A percentile compares a stretch with the other conserved stretches of the same genome.
phyloP scores from a whole-genome alignment of 805 yeast genomes.

The Metahyphopichia silvanorum region DNA sequence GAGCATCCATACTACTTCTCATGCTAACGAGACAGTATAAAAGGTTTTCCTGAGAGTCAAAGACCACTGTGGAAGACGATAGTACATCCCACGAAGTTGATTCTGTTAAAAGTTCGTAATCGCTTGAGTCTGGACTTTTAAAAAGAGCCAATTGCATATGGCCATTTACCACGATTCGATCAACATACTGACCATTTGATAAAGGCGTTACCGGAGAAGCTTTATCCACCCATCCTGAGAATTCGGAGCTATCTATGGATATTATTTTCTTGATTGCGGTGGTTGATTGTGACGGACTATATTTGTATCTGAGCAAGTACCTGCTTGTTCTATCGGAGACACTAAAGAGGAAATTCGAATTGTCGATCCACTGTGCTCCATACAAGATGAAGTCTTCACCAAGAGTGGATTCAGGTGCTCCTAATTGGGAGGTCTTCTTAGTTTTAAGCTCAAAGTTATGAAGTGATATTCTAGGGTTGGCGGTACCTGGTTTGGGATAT shows the following conservation, averaged over 20 bases:
- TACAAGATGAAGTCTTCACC: constrained; percentile 55
- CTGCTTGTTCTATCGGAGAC: constrained; percentile 64
- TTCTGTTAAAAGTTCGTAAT: constrained; percentile 46
- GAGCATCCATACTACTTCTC: constrained; percentile 77
- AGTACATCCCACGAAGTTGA: constrained; percentile 83
- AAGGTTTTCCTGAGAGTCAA: constrained; percentile 38
- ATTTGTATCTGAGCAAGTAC: constrained; percentile 46
- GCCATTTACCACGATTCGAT: constrained; percentile 54
- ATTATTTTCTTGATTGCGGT: constrained; percentile 24
- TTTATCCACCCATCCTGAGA: constrained; percentile 63
- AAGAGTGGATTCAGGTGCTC: constrained; percentile 3
- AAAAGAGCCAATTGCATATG: constrained; percentile 77
- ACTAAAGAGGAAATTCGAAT: constrained; percentile 50
- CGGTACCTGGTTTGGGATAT: constrained; percentile 73
- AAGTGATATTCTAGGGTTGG: constrained; percentile 53
- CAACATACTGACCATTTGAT: constrained; percentile 60
- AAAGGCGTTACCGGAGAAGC: constrained; percentile 13
- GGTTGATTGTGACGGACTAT: constrained; percentile 25
- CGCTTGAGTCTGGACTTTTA: constrained; percentile 49
- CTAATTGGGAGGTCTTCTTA: constrained; percentile 10
- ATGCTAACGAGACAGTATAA: constrained; percentile 68
- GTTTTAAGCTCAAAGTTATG: constrained; percentile 33
- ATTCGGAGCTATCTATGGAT: constrained; percentile 36
- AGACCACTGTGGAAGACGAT: constrained; percentile 55
- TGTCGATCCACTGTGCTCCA: constrained; percentile 58